Percentiles rank a stretch among this genome's conserved stretches.
These are phyloP conservation scores for Fusarium zealandicum DNA, from an alignment of 2,329 filamentous ascomycete species.

Conservation along the genomic window DNA sequence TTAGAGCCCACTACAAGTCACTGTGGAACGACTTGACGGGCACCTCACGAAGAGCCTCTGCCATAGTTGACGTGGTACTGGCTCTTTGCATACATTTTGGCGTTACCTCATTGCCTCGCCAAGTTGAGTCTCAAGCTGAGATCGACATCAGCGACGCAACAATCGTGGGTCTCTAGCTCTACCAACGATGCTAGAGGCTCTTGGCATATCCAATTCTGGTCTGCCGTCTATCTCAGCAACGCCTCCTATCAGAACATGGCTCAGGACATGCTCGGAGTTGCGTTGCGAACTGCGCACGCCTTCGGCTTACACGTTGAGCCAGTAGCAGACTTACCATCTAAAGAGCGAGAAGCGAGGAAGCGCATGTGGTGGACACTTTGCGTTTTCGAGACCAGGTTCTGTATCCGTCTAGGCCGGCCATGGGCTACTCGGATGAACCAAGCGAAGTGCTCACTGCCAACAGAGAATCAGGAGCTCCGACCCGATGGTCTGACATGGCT, in stretches of 20 bases:
- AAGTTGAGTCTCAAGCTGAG: not conserved
- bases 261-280: slow-evolving; percentile 48
- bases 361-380: slow-evolving; percentile 61
- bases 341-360: slow-evolving; percentile 52
- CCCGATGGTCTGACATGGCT: not conserved
- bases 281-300: slow-evolving; percentile 53
- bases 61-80: slow-evolving; percentile 58
- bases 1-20: slow-evolving; percentile 8
- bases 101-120: slow-evolving; percentile 25
- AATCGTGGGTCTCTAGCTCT: slow-evolving; percentile 53
- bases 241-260: slow-evolving; percentile 56
- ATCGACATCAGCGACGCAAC: slow-evolving; percentile 44
- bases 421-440: slow-evolving; percentile 11
- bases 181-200: slow-evolving; percentile 53
- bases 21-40: not conserved
- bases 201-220: slow-evolving; percentile 50
- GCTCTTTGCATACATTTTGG: slow-evolving; percentile 59
- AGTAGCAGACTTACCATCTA: slow-evolving; percentile 37
- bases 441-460: not conserved
- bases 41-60: slow-evolving; percentile 50
- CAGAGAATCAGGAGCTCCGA: not conserved
- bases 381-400: slow-evolving; percentile 54
- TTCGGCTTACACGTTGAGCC: slow-evolving; percentile 57
- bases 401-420: slow-evolving; percentile 55
- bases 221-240: slow-evolving; percentile 52